These are phyloP conservation scores for Nannochloropsis oceanica DNA, from an alignment of 108 stramenopile genomes.

Conservation along the genomic window DNA sequence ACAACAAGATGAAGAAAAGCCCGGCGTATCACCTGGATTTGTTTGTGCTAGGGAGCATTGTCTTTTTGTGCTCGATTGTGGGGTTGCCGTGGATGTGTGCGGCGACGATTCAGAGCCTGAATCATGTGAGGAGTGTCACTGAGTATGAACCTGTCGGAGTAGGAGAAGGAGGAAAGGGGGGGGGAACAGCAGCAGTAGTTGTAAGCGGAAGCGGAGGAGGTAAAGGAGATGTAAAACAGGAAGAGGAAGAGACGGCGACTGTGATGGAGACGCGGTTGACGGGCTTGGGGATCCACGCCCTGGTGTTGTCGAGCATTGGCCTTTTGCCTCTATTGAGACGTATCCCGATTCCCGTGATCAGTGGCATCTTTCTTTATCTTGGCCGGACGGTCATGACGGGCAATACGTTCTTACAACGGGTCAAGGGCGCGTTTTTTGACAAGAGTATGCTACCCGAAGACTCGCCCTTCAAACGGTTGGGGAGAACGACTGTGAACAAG, in stretches of 20 bases:
- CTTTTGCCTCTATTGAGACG: constrained; percentile 57
- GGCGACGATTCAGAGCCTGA: constrained; percentile 85
- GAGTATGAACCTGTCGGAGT: neutral
- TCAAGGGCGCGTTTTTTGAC: neutral
- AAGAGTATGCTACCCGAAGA: neutral
- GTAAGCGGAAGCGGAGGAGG: neutral
- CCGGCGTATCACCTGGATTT: constrained; percentile 76
- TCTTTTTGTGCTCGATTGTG: constrained; percentile 42
- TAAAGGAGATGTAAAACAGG: too few species aligned
- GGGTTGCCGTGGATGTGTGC: constrained; percentile 98
- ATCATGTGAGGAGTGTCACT: constrained; percentile 64
- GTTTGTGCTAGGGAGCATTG: constrained; percentile 72
- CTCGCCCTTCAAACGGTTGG: neutral
- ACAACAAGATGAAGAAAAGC: constrained; percentile 73
- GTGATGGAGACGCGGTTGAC: constrained; percentile 64
- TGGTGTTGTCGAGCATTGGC: constrained; percentile 56
- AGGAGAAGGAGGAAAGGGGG: neutral
- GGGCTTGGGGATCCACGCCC: constrained; percentile 71
- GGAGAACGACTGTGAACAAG: neutral
- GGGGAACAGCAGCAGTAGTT: neutral
- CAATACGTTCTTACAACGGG: constrained; percentile 1
- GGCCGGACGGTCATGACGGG: constrained; percentile 45
- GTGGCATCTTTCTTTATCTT: constrained; percentile 81
- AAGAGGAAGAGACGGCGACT: neutral
- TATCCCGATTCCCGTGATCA: constrained; percentile 79